Conservation (phyloP, 306 rosid genomes). For the Sesbania bispinosa region DNA sequence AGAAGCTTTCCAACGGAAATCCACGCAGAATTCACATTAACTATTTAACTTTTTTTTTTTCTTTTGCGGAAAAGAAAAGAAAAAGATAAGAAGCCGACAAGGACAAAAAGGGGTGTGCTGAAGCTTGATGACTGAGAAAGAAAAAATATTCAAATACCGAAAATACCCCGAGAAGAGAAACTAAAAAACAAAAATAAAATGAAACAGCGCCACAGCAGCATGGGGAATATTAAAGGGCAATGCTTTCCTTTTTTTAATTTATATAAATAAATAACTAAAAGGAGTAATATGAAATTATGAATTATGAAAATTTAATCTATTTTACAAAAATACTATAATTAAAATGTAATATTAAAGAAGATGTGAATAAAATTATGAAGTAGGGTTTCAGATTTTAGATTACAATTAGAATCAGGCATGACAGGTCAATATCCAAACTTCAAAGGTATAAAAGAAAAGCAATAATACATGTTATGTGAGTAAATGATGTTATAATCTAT, state of each 20-base stretch:
- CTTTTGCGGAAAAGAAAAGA: not conserved
- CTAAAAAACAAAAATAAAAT: not conserved
- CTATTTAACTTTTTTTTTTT: too few relatives aligned
- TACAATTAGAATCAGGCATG: not conserved
- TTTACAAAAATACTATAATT: too few relatives aligned
- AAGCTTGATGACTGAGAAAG: conserved; percentile 16
- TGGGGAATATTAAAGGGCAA: too few relatives aligned
- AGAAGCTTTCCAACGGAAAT: conserved; percentile 56
- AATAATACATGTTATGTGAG: not conserved
- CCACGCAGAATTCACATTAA: conserved; percentile 47
- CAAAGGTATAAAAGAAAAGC: not conserved
- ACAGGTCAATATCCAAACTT: not conserved
- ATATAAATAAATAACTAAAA: too few relatives aligned
- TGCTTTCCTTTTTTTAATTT: too few relatives aligned
- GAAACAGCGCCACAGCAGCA: too few relatives aligned
- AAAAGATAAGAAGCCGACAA: conserved; percentile 43
- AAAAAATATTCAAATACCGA: conserved; percentile 26
- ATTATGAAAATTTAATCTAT: too few relatives aligned
- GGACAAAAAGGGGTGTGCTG: conserved; percentile 43
- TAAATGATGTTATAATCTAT: not conserved
- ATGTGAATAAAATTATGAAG: too few relatives aligned
- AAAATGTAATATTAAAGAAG: too few relatives aligned
- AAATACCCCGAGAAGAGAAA: not conserved
- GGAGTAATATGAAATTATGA: too few relatives aligned
- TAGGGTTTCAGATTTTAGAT: too few relatives aligned